phyloP scores from a whole-genome alignment of 805 yeast genomes.

The Candida taoyuanica region DNA sequence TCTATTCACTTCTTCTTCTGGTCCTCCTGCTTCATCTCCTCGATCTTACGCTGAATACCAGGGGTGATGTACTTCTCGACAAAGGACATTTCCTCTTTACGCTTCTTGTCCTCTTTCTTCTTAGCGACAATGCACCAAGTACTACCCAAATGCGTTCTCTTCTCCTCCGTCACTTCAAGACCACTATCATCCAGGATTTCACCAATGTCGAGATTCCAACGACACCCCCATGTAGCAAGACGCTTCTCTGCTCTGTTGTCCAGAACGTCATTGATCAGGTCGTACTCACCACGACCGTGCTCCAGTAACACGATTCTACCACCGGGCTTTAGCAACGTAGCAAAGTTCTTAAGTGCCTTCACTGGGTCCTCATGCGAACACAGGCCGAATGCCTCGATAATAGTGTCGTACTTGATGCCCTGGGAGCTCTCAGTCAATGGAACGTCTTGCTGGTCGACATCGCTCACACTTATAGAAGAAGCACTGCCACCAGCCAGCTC shows the following conservation, averaged over 20 bases:
- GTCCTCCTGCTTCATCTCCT: slow-evolving; percentile 16
- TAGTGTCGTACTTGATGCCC: slow-evolving; percentile 75
- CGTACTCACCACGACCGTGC: slow-evolving; percentile 86
- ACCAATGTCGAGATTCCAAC: slow-evolving; percentile 95
- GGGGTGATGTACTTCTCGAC: slow-evolving; percentile 45
- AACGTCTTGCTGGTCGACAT: slow-evolving; percentile 24
- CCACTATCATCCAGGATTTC: slow-evolving; percentile 82
- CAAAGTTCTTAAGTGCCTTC: slow-evolving; percentile 70
- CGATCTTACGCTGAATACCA: slow-evolving; percentile 29
- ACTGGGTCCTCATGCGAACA: slow-evolving; percentile 97
- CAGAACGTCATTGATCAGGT: slow-evolving; percentile 69
- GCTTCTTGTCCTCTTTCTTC: slow-evolving; percentile 59
- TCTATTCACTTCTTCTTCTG: slow-evolving; percentile 1
- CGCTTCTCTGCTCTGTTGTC: slow-evolving; percentile 82
- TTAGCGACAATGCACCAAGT: slow-evolving; percentile 84
- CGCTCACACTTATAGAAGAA: slow-evolving; percentile 19
- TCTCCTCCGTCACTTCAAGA: slow-evolving; percentile 73
- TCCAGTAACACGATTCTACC: slow-evolving; percentile 86
- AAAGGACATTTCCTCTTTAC: slow-evolving; percentile 43
- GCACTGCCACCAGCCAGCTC: slow-evolving; percentile 41
- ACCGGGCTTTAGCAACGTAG: slow-evolving; percentile 70
- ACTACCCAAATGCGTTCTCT: slow-evolving; percentile 84
- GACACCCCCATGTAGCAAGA: slow-evolving; percentile 90
- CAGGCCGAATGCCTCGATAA: slow-evolving; percentile 89
- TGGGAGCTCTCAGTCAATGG: slow-evolving; percentile 24